phyloP scores from a whole-genome alignment of 305 asterid species.

The Rubia peregrina region DNA sequence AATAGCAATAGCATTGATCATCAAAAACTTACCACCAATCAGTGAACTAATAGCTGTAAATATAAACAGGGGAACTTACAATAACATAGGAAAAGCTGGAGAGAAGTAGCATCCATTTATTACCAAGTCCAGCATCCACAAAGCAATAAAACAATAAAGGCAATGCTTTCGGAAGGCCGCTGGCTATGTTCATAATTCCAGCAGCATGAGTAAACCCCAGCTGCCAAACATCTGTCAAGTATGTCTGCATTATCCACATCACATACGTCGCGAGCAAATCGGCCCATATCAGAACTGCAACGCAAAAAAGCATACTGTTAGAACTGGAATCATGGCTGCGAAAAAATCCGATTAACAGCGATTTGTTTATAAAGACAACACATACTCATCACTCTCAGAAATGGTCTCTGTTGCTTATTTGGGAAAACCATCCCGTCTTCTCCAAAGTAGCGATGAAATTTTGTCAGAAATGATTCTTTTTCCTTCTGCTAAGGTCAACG shows the following conservation, averaged over 20 bases:
- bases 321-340: background rate
- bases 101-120: constrained; percentile 14
- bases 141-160: constrained; percentile 10
- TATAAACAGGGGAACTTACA: constrained; percentile 12
- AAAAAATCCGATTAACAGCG: background rate
- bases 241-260: constrained; percentile 22
- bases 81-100: constrained; percentile 10
- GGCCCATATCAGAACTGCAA: constrained; percentile 27
- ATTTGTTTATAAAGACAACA: background rate
- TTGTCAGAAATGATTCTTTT: background rate
- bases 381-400: constrained; percentile 16
- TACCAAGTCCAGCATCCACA: constrained; percentile 15
- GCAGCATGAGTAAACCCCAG: constrained; percentile 24
- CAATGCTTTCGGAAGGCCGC: constrained; percentile 14
- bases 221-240: constrained; percentile 27
- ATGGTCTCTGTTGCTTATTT: background rate
- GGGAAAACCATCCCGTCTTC: background rate
- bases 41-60: background rate
- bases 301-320: background rate
- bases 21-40: background rate
- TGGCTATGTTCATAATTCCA: constrained; percentile 20
- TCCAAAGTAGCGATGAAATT: background rate
- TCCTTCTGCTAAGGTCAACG: background rate
- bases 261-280: constrained; percentile 18
- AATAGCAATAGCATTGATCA: background rate